These are phyloP conservation scores for Scheffersomyces segobiensis DNA, from an alignment of 1,139 yeast species.

Conservation along the genomic window DNA sequence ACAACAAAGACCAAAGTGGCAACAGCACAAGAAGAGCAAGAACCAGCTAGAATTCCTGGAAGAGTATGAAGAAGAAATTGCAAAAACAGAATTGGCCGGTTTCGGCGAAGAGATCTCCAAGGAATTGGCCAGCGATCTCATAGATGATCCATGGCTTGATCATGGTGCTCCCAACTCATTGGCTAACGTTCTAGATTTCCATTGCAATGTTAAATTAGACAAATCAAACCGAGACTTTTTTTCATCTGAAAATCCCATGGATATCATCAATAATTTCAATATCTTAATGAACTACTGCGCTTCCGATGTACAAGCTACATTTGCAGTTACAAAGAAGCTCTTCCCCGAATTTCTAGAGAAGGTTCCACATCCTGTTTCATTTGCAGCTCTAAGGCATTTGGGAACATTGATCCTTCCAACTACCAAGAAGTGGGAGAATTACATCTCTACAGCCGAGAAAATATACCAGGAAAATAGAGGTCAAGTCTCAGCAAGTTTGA, in stretches of 20 bases:
- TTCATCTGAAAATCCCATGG: slow-evolving; percentile 52
- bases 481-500: slow-evolving; percentile 59
- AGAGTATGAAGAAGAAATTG: slow-evolving; percentile 2
- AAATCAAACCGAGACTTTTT: slow-evolving; percentile 70
- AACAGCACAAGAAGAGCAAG: slow-evolving; percentile 52
- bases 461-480: slow-evolving; percentile 60
- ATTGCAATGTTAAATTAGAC: slow-evolving; percentile 69
- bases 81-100: slow-evolving; percentile 3
- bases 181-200: slow-evolving; percentile 77
- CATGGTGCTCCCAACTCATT: slow-evolving; percentile 80
- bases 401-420: slow-evolving; percentile 84
- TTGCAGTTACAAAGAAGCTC: slow-evolving; percentile 63
- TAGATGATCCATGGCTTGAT: slow-evolving; percentile 75
- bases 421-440: slow-evolving; percentile 69
- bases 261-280: slow-evolving; percentile 59
- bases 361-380: slow-evolving; percentile 93
- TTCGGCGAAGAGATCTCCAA: slow-evolving; percentile 2
- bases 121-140: slow-evolving; percentile 31
- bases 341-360: slow-evolving; percentile 66
- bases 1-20: slow-evolving; percentile 81
- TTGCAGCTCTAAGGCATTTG: slow-evolving; percentile 80
- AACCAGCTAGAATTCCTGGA: slow-evolving; percentile 16
- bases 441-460: slow-evolving; percentile 66
- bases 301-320: slow-evolving; percentile 76
- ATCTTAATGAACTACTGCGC: slow-evolving; percentile 79